A percentile compares a stretch with the other conserved stretches of the same genome.
These are phyloP conservation scores for Ustilago lituana DNA, from an alignment of 1,284 basidiomycete species.

Conservation along the genomic window DNA sequence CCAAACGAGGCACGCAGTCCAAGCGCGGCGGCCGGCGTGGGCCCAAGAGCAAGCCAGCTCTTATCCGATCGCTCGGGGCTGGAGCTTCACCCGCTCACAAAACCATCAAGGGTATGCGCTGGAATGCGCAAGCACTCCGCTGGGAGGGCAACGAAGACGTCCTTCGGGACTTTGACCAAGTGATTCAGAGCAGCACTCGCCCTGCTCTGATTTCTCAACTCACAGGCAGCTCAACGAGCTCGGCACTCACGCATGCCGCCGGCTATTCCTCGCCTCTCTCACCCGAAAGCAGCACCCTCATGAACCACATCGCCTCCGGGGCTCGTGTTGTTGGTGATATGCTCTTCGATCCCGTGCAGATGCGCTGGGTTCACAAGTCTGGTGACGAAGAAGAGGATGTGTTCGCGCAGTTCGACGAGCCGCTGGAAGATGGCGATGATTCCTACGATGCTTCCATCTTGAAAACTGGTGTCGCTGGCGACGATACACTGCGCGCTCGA, in stretches of 20 bases:
- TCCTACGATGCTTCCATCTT: neutral
- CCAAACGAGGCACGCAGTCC: constrained; percentile 4
- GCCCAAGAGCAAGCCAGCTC: constrained; percentile 33
- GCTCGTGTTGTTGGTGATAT: constrained; percentile 92
- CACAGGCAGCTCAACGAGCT: constrained; percentile 43
- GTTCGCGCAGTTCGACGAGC: constrained; percentile 48
- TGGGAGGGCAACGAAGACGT: constrained; percentile 97
- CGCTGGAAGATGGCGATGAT: constrained; percentile 14
- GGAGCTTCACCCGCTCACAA: constrained; percentile 32
- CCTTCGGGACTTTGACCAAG: constrained; percentile 86
- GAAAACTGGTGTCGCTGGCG: constrained; percentile 11
- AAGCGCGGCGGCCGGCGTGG: constrained; percentile 69
- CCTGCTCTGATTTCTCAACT: constrained; percentile 81
- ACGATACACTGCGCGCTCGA: constrained; percentile 42
- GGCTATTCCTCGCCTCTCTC: constrained; percentile 31
- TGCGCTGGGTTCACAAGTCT: constrained; percentile 88
- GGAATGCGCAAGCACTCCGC: constrained; percentile 85
- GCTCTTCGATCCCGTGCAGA: constrained; percentile 90
- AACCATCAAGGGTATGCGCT: constrained; percentile 81
- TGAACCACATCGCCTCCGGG: constrained; percentile 36
- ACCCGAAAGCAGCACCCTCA: constrained; percentile 33
- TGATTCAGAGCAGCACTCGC: constrained; percentile 81
- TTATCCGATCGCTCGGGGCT: constrained; percentile 53
- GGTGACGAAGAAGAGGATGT: constrained; percentile 76
- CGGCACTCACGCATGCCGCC: constrained; percentile 23